Evolutionary conservation across 768 basidiomycete species (phyloP), one percentile per base, ranked within the genome.

Genomic region (Boletus reticulatus): DNA sequence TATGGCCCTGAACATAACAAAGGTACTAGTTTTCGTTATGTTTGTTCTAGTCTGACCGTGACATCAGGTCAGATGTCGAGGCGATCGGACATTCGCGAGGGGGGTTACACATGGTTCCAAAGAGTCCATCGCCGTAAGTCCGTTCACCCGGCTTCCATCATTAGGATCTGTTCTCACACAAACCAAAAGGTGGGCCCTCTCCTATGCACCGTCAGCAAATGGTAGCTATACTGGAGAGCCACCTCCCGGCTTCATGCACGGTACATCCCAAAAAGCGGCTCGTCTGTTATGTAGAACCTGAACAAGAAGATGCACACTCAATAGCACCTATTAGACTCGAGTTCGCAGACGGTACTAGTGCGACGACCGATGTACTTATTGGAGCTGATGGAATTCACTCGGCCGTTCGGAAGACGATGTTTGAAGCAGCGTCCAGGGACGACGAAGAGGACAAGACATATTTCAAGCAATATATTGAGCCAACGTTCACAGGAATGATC

Each of bases 301-400:
- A 60, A 12, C 44, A 54, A 41, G 53, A 44, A 7, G 42, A 57
- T 11, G 68, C 75, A 48, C 70, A 69, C 7, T 70, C 72, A n/a
- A 68, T 51, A 3, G 61, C 37, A 6, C 27, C 52, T 0, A 60
- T 60, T 13, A 42, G 13, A 16, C 57, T 65, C 2, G 29, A 49
- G 3, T 65, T 65, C 9, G 32, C 61, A 1, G 61, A 65, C 27
- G 58, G 61, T 7, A 60, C 58, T 1, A 51, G 20, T 2, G 51
- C 72, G 11, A 67, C 61, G 29, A 69, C 78, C 10, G 75, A 81
- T 48, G 58, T 81, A 16, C 72, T 80, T 6, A 57, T 80, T 44
- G 80, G 78, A 4, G 77, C 76, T 39, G 79, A 80, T 56, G 80
- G 80, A 4, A 70, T 81, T 20, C 69, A 63, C 16, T 71, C 67